Evolutionary conservation across 306 rosid species (phyloP), one percentile per base, ranked within the genome.

Genomic region (Calophaca sinica): DNA sequence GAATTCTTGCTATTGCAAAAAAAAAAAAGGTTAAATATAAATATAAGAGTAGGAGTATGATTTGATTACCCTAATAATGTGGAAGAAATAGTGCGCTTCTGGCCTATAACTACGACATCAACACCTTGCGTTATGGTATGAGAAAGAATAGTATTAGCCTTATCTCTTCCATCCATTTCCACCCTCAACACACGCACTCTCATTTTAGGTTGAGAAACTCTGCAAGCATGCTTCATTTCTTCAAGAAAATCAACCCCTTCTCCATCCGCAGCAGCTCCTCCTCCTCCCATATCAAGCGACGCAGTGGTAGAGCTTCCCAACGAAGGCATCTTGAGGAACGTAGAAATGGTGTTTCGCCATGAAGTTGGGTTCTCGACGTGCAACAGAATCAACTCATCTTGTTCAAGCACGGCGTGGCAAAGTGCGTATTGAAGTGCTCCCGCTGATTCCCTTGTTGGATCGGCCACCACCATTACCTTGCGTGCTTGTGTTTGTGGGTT

Each of bases 301-400:
- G 74, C 49, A 1, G 75, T 71, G 3, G 80, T n/a, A 6, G 81
- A 48, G 39, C 79, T 57, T 50, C 80, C 84, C 2, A 29, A 10
- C 0, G 64, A 86, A 1, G 97, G 97, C 79, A 80, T 82, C 75
- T 76, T 87, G 0, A 87, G 87, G 78, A 93, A 88, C 0, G 87
- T 83, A 0, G 91, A 73, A 28, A 93, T 33, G 0, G 93, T 80
- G 61, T 83, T 73, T 0, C 62, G 61, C 94, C 98, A 89, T 0
- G 93, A 80, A 12, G 0, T 54, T 2, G 87, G 80, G 70, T 82
- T 87, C 29, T 80, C 90, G 0, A 90, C 79, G 28, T 93, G 91
- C n/a, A 90, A 74, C 2, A 90, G 89, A 53, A 93, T 85, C 85
- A 93, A 60, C 72, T 90, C 93, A n/a, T 93, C 96, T 20, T 87